These are phyloP conservation scores for Thymus mandschuricus DNA, from an alignment of 257 asterid species.

Conservation along the genomic window DNA sequence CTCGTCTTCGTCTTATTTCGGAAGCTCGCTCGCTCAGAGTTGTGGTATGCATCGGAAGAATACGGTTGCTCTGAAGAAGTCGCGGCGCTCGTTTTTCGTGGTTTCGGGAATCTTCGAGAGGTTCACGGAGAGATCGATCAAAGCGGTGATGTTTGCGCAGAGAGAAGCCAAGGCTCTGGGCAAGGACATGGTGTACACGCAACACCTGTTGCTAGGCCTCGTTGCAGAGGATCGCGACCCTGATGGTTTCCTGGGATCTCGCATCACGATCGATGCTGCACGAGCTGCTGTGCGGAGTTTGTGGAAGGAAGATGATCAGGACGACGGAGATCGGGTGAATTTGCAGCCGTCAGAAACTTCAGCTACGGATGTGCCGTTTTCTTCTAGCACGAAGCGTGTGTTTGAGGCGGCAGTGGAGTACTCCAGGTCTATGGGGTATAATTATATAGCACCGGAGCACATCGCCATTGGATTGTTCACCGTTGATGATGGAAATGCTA, in stretches of 20 bases:
- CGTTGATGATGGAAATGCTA: constrained; percentile 85
- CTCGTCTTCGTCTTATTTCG: constrained; percentile 54
- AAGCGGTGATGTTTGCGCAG: constrained; percentile 88
- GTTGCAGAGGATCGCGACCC: constrained; percentile 89
- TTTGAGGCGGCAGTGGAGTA: constrained; percentile 99
- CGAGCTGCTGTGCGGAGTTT: constrained; percentile 75
- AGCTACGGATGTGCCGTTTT: constrained; percentile 86
- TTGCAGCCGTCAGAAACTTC: constrained; percentile 50
- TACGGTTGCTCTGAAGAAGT: constrained; percentile 31
- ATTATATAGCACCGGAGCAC: constrained; percentile 93
- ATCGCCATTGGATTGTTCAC: constrained; percentile 89
- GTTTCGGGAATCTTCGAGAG: constrained; percentile 81
- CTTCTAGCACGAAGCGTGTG: constrained; percentile 67
- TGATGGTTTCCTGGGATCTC: constrained; percentile 82
- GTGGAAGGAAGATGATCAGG: constrained; percentile 55
- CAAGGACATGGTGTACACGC: constrained; percentile 69
- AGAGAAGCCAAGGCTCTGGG: constrained; percentile 85
- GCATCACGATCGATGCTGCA: constrained; percentile 67
- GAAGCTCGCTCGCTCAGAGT: constrained; percentile 49
- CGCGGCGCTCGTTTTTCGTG: constrained; percentile 51
- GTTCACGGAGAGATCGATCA: constrained; percentile 91
- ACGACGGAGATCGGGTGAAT: constrained; percentile 31
- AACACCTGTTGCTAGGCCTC: constrained; percentile 88
- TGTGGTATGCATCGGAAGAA: constrained; percentile 20
- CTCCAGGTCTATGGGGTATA: constrained; percentile 83